Percentiles rank a stretch among this genome's conserved stretches.
These are phyloP conservation scores for Dictyophora rubrovolvata DNA, from an alignment of 768 basidiomycete species.

Conservation along the genomic window DNA sequence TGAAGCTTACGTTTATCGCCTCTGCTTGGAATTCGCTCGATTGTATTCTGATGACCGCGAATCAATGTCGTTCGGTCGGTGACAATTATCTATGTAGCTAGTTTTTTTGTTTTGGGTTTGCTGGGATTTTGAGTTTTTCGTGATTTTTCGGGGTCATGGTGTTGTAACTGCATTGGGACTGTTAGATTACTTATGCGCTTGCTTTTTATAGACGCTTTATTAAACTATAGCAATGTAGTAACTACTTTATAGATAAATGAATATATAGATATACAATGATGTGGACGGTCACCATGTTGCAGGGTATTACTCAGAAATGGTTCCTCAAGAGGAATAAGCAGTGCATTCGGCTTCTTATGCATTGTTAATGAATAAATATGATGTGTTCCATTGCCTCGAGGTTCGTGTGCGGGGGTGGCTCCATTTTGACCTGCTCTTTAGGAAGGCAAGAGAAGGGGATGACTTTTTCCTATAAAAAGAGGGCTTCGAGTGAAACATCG, in stretches of 20 bases:
- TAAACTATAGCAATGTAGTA: too few relatives aligned
- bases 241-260: too few relatives aligned
- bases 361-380: background rate
- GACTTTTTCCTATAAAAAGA: background rate
- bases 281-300: background rate
- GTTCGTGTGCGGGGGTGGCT: background rate
- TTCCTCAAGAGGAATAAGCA: too few relatives aligned
- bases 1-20: slow-evolving; percentile 74
- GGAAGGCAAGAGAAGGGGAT: background rate
- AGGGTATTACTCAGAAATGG: background rate
- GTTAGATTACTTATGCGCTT: too few relatives aligned
- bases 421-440: background rate
- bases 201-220: too few relatives aligned
- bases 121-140: too few relatives aligned
- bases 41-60: slow-evolving; percentile 80
- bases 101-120: too few relatives aligned
- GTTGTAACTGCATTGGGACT: too few relatives aligned
- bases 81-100: background rate
- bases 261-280: background rate
- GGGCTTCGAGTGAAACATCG: background rate
- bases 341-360: background rate
- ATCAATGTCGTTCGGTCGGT: slow-evolving; percentile 37
- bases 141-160: too few relatives aligned
- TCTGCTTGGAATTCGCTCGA: slow-evolving; percentile 83
- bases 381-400: background rate